Evolutionary conservation across 208 protist genomes (phyloP).

Genomic region (Ichthyophonus hoferi): DNA sequence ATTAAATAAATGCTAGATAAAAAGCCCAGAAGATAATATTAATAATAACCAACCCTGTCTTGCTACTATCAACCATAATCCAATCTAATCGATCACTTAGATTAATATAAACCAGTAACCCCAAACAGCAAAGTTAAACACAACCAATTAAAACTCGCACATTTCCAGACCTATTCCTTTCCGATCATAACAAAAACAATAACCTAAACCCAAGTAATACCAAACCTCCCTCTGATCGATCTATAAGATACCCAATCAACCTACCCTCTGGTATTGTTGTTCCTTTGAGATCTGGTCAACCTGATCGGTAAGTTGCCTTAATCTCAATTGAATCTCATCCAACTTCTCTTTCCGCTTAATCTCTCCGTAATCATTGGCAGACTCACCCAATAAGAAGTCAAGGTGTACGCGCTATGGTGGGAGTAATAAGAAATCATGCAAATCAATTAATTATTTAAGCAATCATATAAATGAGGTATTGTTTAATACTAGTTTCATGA

Average conservation of each 20-base stretch:
- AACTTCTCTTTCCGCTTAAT: constrained; percentile 53
- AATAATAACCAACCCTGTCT: too few relatives aligned
- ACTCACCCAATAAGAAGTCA: constrained; percentile 54
- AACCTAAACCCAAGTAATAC: too few relatives aligned
- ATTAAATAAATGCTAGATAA: background rate
- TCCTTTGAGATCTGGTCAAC: constrained; percentile 59
- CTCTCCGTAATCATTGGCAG: constrained; percentile 60
- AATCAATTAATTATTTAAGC: constrained; percentile 8
- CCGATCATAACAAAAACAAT: too few relatives aligned
- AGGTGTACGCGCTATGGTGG: constrained; percentile 51
- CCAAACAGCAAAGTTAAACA: too few relatives aligned
- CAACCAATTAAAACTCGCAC: too few relatives aligned
- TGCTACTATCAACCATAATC: too few relatives aligned
- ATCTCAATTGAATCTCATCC: constrained; percentile 47
- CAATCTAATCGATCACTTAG: too few relatives aligned
- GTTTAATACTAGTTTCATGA: background rate
- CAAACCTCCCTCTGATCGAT: too few relatives aligned
- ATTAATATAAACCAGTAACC: too few relatives aligned
- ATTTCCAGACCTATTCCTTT: too few relatives aligned
- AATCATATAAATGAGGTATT: constrained; percentile 16
- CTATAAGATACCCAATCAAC: too few relatives aligned
- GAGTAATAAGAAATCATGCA: background rate
- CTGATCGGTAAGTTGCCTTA: constrained; percentile 58
- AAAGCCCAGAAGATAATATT: too few relatives aligned
- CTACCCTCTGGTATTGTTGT: constrained; percentile 61